These are phyloP conservation scores for Agastache rugosa DNA, from an alignment of 257 asterid species.

Conservation along the genomic window DNA sequence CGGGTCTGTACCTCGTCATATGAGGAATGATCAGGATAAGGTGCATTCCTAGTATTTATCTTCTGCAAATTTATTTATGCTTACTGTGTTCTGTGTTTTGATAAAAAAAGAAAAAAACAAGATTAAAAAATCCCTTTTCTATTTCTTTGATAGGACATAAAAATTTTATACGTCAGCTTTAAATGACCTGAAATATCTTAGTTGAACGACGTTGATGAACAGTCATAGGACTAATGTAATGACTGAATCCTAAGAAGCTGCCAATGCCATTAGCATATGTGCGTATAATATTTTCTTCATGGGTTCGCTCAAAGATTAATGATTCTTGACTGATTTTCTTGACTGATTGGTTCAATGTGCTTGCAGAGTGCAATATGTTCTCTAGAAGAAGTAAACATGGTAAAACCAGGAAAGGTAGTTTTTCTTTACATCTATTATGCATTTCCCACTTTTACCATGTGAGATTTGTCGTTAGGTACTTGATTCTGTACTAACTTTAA, in stretches of 20 bases:
- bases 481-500: constrained; percentile 10
- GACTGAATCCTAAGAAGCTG: constrained; percentile 24
- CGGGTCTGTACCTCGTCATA: neutral
- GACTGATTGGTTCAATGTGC: constrained; percentile 27
- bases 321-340: constrained; percentile 16
- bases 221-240: neutral
- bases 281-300: neutral
- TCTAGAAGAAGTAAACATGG: constrained; percentile 67
- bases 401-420: constrained; percentile 79
- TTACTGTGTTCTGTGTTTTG: neutral
- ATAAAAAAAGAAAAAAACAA: no score
- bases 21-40: constrained; percentile 6
- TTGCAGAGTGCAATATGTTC: constrained; percentile 95
- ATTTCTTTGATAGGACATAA: neutral
- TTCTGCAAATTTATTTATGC: neutral
- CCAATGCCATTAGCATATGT: neutral
- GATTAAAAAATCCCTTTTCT: neutral
- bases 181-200: neutral
- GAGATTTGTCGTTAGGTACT: neutral
- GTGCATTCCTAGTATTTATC: constrained; percentile 11
- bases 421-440: constrained; percentile 24
- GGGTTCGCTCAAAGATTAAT: constrained; percentile 24
- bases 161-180: constrained; percentile 19
- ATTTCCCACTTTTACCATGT: constrained; percentile 22
- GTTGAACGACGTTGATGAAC: neutral